Evolutionary conservation across 1,139 yeast genomes (phyloP).

Genomic region (Sugiyamaella sp.): DNA sequence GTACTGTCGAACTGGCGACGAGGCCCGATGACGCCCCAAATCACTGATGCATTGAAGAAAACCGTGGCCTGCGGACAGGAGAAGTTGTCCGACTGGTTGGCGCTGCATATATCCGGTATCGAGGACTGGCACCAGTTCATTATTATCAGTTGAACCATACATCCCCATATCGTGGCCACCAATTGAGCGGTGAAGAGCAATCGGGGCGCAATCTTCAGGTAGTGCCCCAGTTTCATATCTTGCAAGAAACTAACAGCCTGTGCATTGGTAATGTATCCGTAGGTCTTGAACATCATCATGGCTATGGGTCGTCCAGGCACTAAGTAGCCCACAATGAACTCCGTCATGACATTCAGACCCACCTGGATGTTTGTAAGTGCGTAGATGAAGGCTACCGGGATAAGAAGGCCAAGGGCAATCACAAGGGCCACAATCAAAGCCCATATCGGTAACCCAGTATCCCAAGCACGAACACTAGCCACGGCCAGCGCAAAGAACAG

Average conservation of each 20-base stretch:
- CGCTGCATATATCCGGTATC: conserved; percentile 53
- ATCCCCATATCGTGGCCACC: conserved; percentile 44
- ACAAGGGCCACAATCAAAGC: conserved; percentile 56
- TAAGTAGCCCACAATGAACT: conserved; percentile 64
- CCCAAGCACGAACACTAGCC: conserved; percentile 51
- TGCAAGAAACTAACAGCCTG: conserved; percentile 60
- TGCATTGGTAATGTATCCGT: conserved; percentile 59
- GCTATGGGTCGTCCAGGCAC: conserved; percentile 66
- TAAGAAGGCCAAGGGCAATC: conserved; percentile 54
- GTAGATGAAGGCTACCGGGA: conserved; percentile 58
- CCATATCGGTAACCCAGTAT: conserved; percentile 51
- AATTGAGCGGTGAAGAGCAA: conserved; percentile 59
- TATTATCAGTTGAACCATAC: conserved; percentile 46
- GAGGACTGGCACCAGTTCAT: conserved; percentile 50
- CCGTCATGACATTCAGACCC: conserved; percentile 63
- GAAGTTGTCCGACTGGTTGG: conserved; percentile 49
- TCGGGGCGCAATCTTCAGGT: conserved; percentile 63
- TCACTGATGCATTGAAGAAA: conserved; percentile 58
- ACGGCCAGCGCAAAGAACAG: conserved; percentile 55
- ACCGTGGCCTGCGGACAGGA: conserved; percentile 55
- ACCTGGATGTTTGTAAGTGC: conserved; percentile 59
- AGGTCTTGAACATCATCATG: conserved; percentile 61
- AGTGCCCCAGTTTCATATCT: conserved; percentile 67
- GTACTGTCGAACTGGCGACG: conserved; percentile 49
- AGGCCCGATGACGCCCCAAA: conserved; percentile 72